Evolutionary conservation across 2,329 filamentous ascomycete species (phyloP), one percentile per base, ranked within the genome.

Genomic region (Fusarium newnesense): DNA sequence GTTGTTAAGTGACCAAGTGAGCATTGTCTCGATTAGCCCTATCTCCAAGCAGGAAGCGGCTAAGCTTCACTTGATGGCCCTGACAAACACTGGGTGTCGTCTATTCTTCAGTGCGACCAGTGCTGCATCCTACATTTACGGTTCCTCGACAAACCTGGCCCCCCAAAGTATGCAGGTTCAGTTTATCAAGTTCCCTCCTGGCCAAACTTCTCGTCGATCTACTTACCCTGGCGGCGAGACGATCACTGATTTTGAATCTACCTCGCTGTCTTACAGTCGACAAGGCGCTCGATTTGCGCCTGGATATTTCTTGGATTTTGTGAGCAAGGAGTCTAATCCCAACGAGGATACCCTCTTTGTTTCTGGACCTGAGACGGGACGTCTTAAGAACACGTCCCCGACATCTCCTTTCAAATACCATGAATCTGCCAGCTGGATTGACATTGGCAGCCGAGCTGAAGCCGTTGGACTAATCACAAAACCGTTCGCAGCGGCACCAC

Each of bases 111-210:
- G 95, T 79, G 94, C 96, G 9, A 97, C 95, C 0, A 93, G 92
- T 72, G 92, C 94, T 24, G 89, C 90, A 4, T 93, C 87, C 0
- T 91, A 92, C 83, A 88, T 87, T 80, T 86, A 90, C 36, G 88
- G 87, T 19, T 88, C 88, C 28, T 86, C 89, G 26, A 87, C 89
- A 12, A 91, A 87, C 66, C 81, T 87, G 65, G 91, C 93, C 1
- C 95, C 96, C 2, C 95, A 94, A 76, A 98, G 94, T 82, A 98
- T 99, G 94, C 95, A 98, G 81, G 91, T 98, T n/a, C 93, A 97
- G 76, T 96, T 97, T 79, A 94, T 99, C 82, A 97, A 96, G 79
- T 97, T 97, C 67, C 96, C 97, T 3, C 96, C 96, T 62, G 81
- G 79, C 69, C 70, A 78, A 26, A 73, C 58, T 26, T 43, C 80